Base-by-base conservation (phyloP, 2,329 filamentous ascomycete genomes). In the Aureobasidium lini region DNA sequence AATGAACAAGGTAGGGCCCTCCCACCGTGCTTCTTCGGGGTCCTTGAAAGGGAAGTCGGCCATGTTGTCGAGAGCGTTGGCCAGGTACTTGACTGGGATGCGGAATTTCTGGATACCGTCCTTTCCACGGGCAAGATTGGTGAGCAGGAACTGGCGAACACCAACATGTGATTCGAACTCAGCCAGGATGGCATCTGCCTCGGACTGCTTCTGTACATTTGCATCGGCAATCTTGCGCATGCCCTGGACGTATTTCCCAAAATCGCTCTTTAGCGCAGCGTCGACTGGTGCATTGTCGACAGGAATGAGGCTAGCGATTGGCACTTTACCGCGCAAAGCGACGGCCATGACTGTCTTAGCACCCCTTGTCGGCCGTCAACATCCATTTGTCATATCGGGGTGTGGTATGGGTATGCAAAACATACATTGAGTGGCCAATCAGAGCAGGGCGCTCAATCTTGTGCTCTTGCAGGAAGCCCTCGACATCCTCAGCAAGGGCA, bases 271-370 rank as follows among this genome's bases (percentile, higher is more conserved):
- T 3, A 97, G 79, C 0, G 83, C 81, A 13, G 88, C 88, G 70
- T 95, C 90, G 8, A 95, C 81, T 2, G 93, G 93, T 4, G 92
- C 90, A 70, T 97, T 97, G 76, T 97, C 93, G 11, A 97, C 91
- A 1, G 90, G 81, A 31, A 96, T 81, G 54, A 97, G 77, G 66
- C 87, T 84, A 15, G 81, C 78, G 61, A 96, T 80, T 2, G 85
- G 75, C 6, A 83, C 76, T 0, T 90, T 89, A 0, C 84, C 80
- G 44, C 81, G 78, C 37, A 97, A 81, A 3, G 90, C 90, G 61
- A 96, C 78, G 0, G 88, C 80, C 93, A 97, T 96, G 66, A 90
- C 90, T 1, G 88, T 86, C 77, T 97, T 97, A 48, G 93, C 93
- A 63, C 94, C 93, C 57, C 57, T 59, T 40, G 10, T 48, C 8